Conservation (phyloP, 306 rosid species). For the Erythrophleum fordii region DNA sequence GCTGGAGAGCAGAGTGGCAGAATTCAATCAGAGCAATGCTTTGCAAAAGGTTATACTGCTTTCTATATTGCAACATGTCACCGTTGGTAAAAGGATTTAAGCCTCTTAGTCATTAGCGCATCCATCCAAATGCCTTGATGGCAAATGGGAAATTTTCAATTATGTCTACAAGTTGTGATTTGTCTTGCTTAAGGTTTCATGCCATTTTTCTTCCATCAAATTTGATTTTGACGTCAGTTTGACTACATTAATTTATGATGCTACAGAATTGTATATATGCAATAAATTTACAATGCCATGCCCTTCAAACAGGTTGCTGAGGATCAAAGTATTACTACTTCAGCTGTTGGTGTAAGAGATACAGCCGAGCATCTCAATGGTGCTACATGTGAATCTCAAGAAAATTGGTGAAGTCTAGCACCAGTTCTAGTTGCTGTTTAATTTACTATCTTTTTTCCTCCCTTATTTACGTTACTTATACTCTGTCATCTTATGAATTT, state of each 20-base stretch:
- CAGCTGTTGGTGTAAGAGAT: conserved; percentile 41
- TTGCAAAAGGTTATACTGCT: conserved; percentile 56
- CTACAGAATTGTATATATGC: conserved; percentile 10
- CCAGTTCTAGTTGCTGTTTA: background rate
- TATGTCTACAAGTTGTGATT: background rate
- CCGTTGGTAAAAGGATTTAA: background rate
- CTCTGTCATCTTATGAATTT: background rate
- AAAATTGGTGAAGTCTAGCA: conserved; percentile 6
- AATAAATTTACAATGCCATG: conserved; percentile 24
- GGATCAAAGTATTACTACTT: conserved; percentile 35
- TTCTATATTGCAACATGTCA: background rate
- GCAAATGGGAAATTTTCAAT: background rate
- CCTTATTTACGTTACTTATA: background rate
- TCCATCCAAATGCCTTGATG: conserved; percentile 23
- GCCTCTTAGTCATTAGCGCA: background rate
- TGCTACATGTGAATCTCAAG: conserved; percentile 13
- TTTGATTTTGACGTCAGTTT: conserved; percentile 10
- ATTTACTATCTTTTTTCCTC: background rate
- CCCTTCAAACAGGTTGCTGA: conserved; percentile 50
- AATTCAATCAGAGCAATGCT: conserved; percentile 55
- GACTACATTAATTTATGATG: conserved; percentile 10
- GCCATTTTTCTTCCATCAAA: conserved; percentile 11
- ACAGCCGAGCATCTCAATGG: conserved; percentile 23
- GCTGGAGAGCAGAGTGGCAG: conserved; percentile 68
- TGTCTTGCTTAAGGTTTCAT: background rate